A percentile compares a stretch with the other conserved stretches of the same genome.
phyloP scores from a whole-genome alignment of 2,329 filamentous ascomycete species.

The Penicillium aurantiogriseum region DNA sequence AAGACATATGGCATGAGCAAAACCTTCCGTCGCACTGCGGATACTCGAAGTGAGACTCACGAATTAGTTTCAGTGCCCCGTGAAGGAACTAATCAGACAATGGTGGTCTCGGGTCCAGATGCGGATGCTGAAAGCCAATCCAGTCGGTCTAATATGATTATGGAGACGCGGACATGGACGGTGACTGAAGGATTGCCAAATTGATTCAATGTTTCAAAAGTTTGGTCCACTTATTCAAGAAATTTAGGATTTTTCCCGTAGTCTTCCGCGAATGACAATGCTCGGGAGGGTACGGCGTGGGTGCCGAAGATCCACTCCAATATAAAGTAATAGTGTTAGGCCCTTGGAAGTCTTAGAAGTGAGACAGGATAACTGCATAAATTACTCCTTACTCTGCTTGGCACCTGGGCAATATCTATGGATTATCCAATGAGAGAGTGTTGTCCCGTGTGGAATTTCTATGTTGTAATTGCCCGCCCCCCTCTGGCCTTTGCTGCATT shows the following conservation, averaged over 20 bases:
- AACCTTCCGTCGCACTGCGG: conserved; percentile 6
- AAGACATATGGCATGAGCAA: conserved; percentile 16
- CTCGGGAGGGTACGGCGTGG: neutral
- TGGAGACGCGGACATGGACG: conserved; percentile 26
- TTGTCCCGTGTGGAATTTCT: too few relatives aligned
- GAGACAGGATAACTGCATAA: too few relatives aligned
- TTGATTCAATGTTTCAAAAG: neutral
- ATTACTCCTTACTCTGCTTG: too few relatives aligned
- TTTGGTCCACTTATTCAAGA: neutral
- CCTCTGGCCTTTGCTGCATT: neutral
- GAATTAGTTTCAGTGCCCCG: conserved; percentile 14
- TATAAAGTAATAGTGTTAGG: neutral
- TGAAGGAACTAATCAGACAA: conserved; percentile 12
- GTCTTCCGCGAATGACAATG: neutral
- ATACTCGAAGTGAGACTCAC: conserved; percentile 15
- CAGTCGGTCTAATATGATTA: conserved; percentile 29
- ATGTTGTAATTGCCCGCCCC: too few relatives aligned
- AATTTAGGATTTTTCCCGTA: neutral
- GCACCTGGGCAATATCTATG: too few relatives aligned
- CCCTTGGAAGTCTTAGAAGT: too few relatives aligned
- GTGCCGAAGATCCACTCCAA: neutral
- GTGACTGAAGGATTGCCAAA: conserved; percentile 16
- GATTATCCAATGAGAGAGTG: too few relatives aligned
- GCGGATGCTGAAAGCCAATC: conserved; percentile 28
- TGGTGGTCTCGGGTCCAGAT: conserved; percentile 16